Evolutionary conservation across 192 early-diverging fungal genomes (phyloP), one percentile per base, ranked within the genome.

Genomic region (Podila clonocystis): DNA sequence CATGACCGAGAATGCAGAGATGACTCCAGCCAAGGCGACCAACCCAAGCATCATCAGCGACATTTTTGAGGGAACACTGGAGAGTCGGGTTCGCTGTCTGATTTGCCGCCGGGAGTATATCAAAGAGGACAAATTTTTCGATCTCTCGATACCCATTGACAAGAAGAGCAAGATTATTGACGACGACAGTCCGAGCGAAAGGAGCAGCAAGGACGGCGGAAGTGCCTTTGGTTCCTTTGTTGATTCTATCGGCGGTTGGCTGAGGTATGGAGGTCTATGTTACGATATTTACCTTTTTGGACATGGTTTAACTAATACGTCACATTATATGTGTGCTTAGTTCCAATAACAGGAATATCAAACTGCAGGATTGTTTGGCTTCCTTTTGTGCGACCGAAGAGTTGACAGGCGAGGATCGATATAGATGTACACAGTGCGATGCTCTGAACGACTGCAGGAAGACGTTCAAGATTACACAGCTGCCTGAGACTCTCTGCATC

Each of bases 61-160:
- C 29, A 73, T 85, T 31, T 85, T 85, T 50, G 76, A 85, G 30
- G 83, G 83, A 29, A 68, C 68, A 30, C 34, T 82, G 22, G 77
- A 85, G 58, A 82, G 77, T 58, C 49, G 67, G 31, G 79, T 85
- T 5, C 68, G 75, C 7, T 85, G 83, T 70, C 50, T 85, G 26
- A 62, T 63, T 55, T 85, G 83, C 28, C 77, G 65, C 41, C 74
- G 82, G 74, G 69, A 82, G 20, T 85, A 72, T 48, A 73, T 73
- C 57, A 85, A 85, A n/a, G 83, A 85, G 64, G 83, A 85, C 57
- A 68, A 76, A 24, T 80, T 85, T 60, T 85, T 76, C 63, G 83
- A 82, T 62, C 52, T 85, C 19, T 71, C 73, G 5, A 85, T 85
- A 62, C 73, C 78, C 19, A 82, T 85, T 52, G 83, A 82, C 58